Percentiles rank a stretch among this genome's conserved stretches.
These are phyloP conservation scores for Cryptococcus deneoformans DNA, from an alignment of 1,284 basidiomycete genomes.

Conservation along the genomic window DNA sequence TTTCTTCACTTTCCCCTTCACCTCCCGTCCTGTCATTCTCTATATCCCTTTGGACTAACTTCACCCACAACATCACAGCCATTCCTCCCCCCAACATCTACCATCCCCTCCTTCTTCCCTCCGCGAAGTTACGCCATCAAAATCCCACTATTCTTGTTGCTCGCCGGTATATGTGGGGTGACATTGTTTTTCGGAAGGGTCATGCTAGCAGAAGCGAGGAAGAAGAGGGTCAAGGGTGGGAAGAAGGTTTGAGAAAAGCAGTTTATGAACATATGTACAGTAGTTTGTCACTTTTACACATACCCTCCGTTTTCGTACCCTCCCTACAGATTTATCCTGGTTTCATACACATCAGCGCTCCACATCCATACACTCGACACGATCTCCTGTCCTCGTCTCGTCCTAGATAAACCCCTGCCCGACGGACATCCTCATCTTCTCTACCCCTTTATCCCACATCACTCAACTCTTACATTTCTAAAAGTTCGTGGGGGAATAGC, in stretches of 20 bases:
- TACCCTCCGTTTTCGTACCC: too few relatives aligned
- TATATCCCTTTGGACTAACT: not conserved
- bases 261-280: too few relatives aligned
- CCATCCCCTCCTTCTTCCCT: constrained; percentile 75
- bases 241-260: constrained; percentile 31
- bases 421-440: too few relatives aligned
- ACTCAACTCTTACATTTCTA: too few relatives aligned
- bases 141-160: constrained; percentile 75
- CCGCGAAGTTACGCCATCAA: constrained; percentile 86
- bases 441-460: too few relatives aligned
- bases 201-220: constrained; percentile 68
- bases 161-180: constrained; percentile 71
- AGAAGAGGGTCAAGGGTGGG: constrained; percentile 42
- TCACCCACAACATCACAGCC: constrained; percentile 57
- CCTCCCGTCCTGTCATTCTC: not conserved
- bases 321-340: too few relatives aligned
- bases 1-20: not conserved
- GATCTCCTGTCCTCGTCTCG: too few relatives aligned
- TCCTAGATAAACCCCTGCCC: too few relatives aligned
- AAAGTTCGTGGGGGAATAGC: too few relatives aligned
- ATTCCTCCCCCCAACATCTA: constrained; percentile 70
- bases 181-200: constrained; percentile 75
- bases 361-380: too few relatives aligned
- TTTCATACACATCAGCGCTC: too few relatives aligned
- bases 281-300: too few relatives aligned